phyloP scores from a whole-genome alignment of 352 stramenopile species.

The Phytopythium vexans region DNA sequence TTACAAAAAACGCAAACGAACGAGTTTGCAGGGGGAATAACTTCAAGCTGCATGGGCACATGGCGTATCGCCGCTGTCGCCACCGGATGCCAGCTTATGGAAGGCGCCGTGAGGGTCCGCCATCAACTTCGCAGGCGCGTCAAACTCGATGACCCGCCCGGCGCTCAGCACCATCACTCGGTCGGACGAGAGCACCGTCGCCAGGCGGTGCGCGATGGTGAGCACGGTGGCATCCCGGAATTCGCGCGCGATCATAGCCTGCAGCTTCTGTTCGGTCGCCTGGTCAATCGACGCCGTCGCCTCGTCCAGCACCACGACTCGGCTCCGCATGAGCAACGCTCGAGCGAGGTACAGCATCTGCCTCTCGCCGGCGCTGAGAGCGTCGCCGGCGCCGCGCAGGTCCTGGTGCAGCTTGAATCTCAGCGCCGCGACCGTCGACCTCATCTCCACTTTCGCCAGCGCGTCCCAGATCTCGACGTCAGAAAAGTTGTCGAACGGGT shows the following conservation, averaged over 20 bases:
- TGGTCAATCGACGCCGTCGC: slow-evolving; percentile 76
- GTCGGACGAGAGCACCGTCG: slow-evolving; percentile 24
- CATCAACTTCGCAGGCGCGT: slow-evolving; percentile 62
- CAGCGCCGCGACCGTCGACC: slow-evolving; percentile 76
- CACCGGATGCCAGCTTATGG: no score
- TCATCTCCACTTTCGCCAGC: slow-evolving; percentile 52
- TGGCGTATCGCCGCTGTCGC: no score
- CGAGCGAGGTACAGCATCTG: slow-evolving; percentile 92
- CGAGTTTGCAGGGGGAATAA: no score
- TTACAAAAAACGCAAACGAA: no score
- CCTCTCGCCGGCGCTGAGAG: slow-evolving; percentile 91
- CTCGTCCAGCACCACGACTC: slow-evolving; percentile 70
- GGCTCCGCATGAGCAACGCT: slow-evolving; percentile 80
- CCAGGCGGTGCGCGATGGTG: slow-evolving; percentile 92
- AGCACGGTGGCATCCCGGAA: slow-evolving; percentile 91
- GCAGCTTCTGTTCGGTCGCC: slow-evolving; percentile 55
- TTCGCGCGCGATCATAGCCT: slow-evolving; percentile 57
- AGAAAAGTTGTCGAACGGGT: slow-evolving; percentile 84
- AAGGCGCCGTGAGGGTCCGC: not conserved
- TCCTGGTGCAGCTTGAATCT: no score
- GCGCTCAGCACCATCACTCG: slow-evolving; percentile 83
- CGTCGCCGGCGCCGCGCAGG: slow-evolving; percentile 62
- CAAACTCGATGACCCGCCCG: slow-evolving; percentile 79
- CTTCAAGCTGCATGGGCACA: no score
- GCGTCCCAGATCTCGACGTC: slow-evolving; percentile 59